Base-by-base conservation (phyloP, 768 basidiomycete species). In the Tricholoma furcatifolium region DNA sequence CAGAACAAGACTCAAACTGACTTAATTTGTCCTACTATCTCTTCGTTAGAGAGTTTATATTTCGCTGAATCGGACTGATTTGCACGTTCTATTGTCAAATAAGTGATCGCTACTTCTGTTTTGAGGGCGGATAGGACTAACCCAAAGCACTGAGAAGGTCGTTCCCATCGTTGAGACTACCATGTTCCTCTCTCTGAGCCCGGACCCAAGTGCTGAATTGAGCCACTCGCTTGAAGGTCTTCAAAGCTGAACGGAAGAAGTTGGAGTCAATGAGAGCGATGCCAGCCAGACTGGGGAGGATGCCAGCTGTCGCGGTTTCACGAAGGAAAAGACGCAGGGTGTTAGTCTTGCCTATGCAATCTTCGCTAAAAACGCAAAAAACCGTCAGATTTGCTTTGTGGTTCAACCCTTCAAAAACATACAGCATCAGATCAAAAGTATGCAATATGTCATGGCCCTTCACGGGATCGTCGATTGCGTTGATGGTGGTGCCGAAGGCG, bases 211-310 rank as follows among this genome's bases (percentile, higher is more conserved):
- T 9, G 24, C 42, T 38, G 24, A 51, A 44, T 35, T 51, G 50
- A 17, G 32, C 50, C 4, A 24, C 42, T 1, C 50, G 39, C 17
- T 51, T 51, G 43, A 51, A 51, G 4, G 50, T 44, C 15, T 38
- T 36, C 32, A 51, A n/a, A 3, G 50, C 50, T 10, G 50, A 51
- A 36, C 50, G 50, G 50, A 51, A 43, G 34, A 51, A 44, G 50
- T 43, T 51, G 42, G 20, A 43, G 35, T 51, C 50, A 18, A 51
- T n/a, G 6, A 51, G 23, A 3, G 50, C 50, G 18, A 51, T 35
- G 6, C 42, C 50, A 24, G 20, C 31, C 34, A 51, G 44, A 15
- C 50, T 51, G 31, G 50, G 50, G 24, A 43, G 36, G 23, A 44
- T 44, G 15, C 42, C 42, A 2, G 50, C 31, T n/a, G 34, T 2